Conservation (phyloP, 306 rosid genomes). For the Prunus fruticosa region DNA sequence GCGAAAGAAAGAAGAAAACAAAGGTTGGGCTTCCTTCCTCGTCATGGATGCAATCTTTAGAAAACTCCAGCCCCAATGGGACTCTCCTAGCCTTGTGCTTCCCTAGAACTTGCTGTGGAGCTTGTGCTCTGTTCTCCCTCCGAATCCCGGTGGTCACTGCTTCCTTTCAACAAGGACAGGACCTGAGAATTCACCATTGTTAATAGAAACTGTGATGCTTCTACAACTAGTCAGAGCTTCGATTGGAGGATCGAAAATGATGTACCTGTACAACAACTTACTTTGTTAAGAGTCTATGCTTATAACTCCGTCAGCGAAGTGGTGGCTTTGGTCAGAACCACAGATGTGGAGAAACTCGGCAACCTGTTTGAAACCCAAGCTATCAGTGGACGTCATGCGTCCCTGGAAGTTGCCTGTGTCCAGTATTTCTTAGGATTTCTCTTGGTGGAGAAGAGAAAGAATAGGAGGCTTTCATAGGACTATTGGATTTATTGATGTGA, state of each 20-base stretch:
- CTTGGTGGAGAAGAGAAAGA: background rate
- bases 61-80: too few species aligned
- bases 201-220: constrained; percentile 4
- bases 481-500: too few species aligned
- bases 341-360: background rate
- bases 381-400: background rate
- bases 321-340: constrained; percentile 20
- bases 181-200: constrained; percentile 22
- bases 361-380: constrained; percentile 17
- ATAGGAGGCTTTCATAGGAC: background rate
- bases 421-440: constrained; percentile 4
- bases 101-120: too few species aligned
- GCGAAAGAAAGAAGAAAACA: too few species aligned
- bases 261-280: constrained; percentile 12
- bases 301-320: background rate
- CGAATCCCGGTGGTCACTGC: too few species aligned
- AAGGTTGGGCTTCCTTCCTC: too few species aligned
- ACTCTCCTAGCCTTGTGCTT: too few species aligned
- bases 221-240: background rate
- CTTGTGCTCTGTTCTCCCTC: too few species aligned
- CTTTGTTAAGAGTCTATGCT: background rate
- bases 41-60: too few species aligned
- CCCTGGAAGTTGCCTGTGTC: constrained; percentile 1
- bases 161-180: too few species aligned
- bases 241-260: background rate